These are phyloP conservation scores for Simplicillium sp. DNA, from an alignment of 2,329 filamentous ascomycete species.

Conservation along the genomic window DNA sequence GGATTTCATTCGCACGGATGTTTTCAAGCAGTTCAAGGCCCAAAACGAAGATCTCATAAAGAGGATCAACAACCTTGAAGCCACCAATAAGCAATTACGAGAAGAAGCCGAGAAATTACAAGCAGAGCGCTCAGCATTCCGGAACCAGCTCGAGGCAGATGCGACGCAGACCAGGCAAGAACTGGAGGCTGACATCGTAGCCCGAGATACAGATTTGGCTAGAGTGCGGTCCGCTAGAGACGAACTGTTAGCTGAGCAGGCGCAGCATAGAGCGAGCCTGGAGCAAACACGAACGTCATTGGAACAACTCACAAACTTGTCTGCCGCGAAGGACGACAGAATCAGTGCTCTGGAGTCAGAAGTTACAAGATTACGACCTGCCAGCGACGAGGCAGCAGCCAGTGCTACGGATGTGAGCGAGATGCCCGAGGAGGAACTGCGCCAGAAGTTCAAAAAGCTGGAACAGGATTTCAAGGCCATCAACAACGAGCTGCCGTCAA, in stretches of 20 bases:
- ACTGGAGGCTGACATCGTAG: conserved; percentile 70
- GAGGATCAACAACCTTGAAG: conserved; percentile 84
- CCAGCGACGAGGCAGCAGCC: conserved; percentile 35
- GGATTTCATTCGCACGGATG: conserved; percentile 83
- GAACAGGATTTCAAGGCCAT: conserved; percentile 76
- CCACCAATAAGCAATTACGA: conserved; percentile 72
- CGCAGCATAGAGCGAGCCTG: conserved; percentile 67
- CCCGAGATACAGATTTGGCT: conserved; percentile 75
- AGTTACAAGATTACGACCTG: conserved; percentile 56
- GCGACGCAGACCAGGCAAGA: conserved; percentile 63
- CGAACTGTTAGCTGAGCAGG: conserved; percentile 73
- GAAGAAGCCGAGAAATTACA: conserved; percentile 81
- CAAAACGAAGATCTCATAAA: conserved; percentile 92
- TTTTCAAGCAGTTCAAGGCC: conserved; percentile 84
- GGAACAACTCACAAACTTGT: conserved; percentile 70
- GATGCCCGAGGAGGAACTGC: conserved; percentile 61
- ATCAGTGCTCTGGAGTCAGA: conserved; percentile 79
- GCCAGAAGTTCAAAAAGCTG: conserved; percentile 62
- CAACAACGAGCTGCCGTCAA: conserved; percentile 76
- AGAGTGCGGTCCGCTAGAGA: conserved; percentile 78
- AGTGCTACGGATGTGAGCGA: conserved; percentile 41
- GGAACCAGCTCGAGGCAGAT: conserved; percentile 73
- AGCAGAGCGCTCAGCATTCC: conserved; percentile 74
- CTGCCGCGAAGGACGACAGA: conserved; percentile 67
- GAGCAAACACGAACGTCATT: conserved; percentile 64